Evolutionary conservation across 768 basidiomycete genomes (phyloP), one percentile per base, ranked within the genome.

Genomic region (Agrocybe pediades): DNA sequence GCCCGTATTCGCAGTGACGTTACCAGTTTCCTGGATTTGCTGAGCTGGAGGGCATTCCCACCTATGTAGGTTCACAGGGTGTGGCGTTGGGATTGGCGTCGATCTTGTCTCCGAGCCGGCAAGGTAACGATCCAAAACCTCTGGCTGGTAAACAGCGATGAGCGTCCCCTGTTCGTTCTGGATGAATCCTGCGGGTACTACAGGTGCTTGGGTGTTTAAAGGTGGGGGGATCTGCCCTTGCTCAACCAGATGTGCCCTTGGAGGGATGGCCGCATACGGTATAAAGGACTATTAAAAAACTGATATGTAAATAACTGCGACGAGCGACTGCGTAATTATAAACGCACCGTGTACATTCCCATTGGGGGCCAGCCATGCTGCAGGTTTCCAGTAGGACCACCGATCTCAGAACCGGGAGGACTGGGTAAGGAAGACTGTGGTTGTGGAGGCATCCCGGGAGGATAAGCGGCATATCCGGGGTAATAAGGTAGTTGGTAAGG

Each of bases 81-180:
- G 49, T 23, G 36, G 29, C 23, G 25, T 30, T 27, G 55, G 6
- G 17, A 55, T 59, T 39, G 69, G 53, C 9, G 63, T 50, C 9
- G 71, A 56, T 9, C 61, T 56, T 13, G 49, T 52, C 23, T 74
- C 74, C 53, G 67, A 70, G 45, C 74, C 71, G 20, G 84, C 65
- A 82, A 89, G 84, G 59, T 89, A 89, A 49, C 83, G 81, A 57
- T 87, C 81, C 23, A 89, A 75, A 1, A 83, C 87, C 42, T 90
- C 88, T 2, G 83, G 83, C 21, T 79, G 80, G 63, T 90, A 90
- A 26, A 88, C 78, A 20, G 88, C 80, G 39, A 88, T 80, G 24
- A 90, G 74, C n/a, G 82, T 82, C 4, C 88, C 87, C 46, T 86
- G 84, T 51, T 88, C 85, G 50, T 84, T 83, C 55, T 88, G 86